phyloP scores from a whole-genome alignment of 2,329 filamentous ascomycete species.

The Alternaria metachromatica region DNA sequence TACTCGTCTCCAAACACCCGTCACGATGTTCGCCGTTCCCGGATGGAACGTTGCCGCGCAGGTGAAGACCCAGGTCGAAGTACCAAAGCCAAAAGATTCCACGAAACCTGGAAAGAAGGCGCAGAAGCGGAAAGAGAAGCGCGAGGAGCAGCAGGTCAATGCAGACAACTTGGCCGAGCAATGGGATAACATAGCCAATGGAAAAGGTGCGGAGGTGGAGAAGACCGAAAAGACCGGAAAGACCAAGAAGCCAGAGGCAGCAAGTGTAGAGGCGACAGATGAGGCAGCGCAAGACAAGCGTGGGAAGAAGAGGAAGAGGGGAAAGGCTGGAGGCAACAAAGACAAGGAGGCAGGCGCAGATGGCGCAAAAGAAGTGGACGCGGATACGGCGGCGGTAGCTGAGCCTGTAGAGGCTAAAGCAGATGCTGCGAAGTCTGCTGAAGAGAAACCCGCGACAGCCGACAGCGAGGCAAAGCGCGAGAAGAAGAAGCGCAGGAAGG shows the following conservation, averaged over 20 bases:
- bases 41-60: slow-evolving; percentile 86
- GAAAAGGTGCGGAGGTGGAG: slow-evolving; percentile 54
- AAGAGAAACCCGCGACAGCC: slow-evolving; percentile 16
- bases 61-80: slow-evolving; percentile 72
- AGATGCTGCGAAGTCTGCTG: slow-evolving; percentile 3
- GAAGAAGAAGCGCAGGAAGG: slow-evolving; percentile 18
- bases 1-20: not conserved
- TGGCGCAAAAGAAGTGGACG: slow-evolving; percentile 18
- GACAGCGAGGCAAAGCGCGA: slow-evolving; percentile 37
- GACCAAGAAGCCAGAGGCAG: slow-evolving; percentile 62
- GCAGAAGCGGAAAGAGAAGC: slow-evolving; percentile 61
- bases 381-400: slow-evolving; percentile 33
- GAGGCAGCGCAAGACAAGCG: slow-evolving; percentile 47
- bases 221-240: slow-evolving; percentile 50
- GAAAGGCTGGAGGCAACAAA: slow-evolving; percentile 33
- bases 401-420: slow-evolving; percentile 26
- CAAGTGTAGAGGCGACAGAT: slow-evolving; percentile 55
- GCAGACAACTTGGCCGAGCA: slow-evolving; percentile 65
- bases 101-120: slow-evolving; percentile 60
- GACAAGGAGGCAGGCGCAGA: slow-evolving; percentile 32
- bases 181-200: slow-evolving; percentile 50
- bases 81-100: slow-evolving; percentile 41
- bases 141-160: slow-evolving; percentile 77
- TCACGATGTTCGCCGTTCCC: slow-evolving; percentile 84
- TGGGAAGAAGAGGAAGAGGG: slow-evolving; percentile 41